Base-by-base conservation (phyloP, 2,329 filamentous ascomycete species). In the Amauroascus verrucosus region DNA sequence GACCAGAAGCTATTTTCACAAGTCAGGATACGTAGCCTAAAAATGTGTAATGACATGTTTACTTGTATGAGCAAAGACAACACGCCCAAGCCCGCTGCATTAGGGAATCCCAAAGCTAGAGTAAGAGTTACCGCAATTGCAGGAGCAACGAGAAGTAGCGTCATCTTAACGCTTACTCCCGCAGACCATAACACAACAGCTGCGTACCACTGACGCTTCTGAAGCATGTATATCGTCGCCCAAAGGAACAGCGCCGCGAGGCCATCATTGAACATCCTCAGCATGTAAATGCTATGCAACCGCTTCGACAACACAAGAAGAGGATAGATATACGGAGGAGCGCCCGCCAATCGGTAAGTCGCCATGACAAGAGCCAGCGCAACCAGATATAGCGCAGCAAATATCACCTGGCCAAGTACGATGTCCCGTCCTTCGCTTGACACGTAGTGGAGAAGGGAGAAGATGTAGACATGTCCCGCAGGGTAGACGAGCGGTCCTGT, bases 401-500 rank as follows among this genome's bases (percentile, higher is more conserved):
- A 98, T 2, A 96, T 71, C 60, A 83, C 77, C 70, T 98, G 93
- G n/a, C 88, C 91, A 45, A 84, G 68, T 9, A 83, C 68, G 49
- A 97, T 88, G 67, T 97, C 76, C 49, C 71, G 77, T 5, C 93
- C 93, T 55, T 82, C 69, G 64, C 86, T 75, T 9, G 93, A 97
- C 54, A 95, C 62, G 64, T 81, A 71, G 72, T 95, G 90, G 9
- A 98, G 78, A 1, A 77, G 74, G 37, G 82, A 84, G 72, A 96
- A 98, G 59, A 87, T 85, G 76, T 94, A 95, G 59, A 98, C 86
- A 71, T 98, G 93, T 3, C 83, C 86, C 33, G 88, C 93, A 18
- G 93, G 93, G 71, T 98, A 98, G 56, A 98, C 93, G 48, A 97
- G 77, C 2, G 93, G 93, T 0, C 93, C 93, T 0, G 93, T 98